A percentile compares a stretch with the other conserved stretches of the same genome.
Conservation (phyloP, 208 protist genomes). For the Leishmania aethiopica region DNA sequence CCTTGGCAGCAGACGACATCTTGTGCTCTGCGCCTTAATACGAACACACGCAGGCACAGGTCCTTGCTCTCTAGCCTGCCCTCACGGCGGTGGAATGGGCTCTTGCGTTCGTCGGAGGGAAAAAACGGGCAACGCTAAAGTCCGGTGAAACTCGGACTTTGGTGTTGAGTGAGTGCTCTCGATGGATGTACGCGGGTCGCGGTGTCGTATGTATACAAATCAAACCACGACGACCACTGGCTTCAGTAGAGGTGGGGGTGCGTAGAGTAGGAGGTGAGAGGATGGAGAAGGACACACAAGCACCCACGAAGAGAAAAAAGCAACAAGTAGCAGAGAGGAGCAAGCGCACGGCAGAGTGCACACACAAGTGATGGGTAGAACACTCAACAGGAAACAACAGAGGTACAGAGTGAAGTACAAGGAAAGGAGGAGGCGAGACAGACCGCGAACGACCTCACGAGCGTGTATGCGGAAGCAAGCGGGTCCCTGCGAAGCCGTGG, state of each 20-base stretch:
- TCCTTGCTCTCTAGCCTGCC: neutral
- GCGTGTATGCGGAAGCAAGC: neutral
- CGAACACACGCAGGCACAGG: neutral
- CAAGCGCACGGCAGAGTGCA: neutral
- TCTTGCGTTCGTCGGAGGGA: neutral
- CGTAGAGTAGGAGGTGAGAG: too few relatives aligned
- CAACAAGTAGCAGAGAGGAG: constrained; percentile 4
- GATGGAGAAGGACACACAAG: neutral
- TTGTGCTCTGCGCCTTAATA: neutral
- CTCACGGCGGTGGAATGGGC: neutral
- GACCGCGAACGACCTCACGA: constrained; percentile 1
- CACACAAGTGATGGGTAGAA: neutral
- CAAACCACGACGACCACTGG: neutral
- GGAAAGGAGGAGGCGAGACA: neutral
- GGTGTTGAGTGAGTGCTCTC: neutral
- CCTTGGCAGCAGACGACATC: constrained; percentile 17
- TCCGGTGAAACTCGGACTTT: neutral
- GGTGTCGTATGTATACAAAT: neutral
- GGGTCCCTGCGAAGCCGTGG: neutral
- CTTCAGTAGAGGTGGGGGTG: neutral
- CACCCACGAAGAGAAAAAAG: neutral
- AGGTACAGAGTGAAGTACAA: neutral
- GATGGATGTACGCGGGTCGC: too few relatives aligned
- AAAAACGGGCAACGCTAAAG: neutral
- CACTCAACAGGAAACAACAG: neutral